Percentiles rank a stretch among this genome's conserved stretches.
These are phyloP conservation scores for Diplocarpon rosae DNA, from an alignment of 2,329 filamentous ascomycete genomes.

Conservation along the genomic window DNA sequence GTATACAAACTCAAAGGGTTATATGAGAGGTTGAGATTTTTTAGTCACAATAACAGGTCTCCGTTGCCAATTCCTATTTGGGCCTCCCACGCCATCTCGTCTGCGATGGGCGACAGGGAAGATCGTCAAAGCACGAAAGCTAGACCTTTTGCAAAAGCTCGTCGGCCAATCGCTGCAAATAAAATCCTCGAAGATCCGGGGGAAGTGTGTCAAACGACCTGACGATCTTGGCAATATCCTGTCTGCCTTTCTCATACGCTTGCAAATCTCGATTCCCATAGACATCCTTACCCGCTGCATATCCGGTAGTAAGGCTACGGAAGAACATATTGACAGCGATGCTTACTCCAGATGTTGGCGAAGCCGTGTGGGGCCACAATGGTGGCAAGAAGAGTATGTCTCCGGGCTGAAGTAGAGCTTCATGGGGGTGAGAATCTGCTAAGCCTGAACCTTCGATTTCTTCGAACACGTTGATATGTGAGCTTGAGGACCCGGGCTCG, in stretches of 20 bases:
- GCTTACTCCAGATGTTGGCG: constrained; percentile 46
- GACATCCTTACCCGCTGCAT: constrained; percentile 67
- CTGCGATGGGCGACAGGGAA: constrained; percentile 13
- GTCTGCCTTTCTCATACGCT: constrained; percentile 71
- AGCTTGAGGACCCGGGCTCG: constrained; percentile 68
- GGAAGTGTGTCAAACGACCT: constrained; percentile 56
- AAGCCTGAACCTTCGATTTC: constrained; percentile 32
- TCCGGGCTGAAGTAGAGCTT: constrained; percentile 55
- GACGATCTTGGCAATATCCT: constrained; percentile 57
- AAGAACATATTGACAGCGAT: constrained; percentile 90
- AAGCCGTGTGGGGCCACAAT: constrained; percentile 72
- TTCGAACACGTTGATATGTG: constrained; percentile 61
- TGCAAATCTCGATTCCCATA: constrained; percentile 82
- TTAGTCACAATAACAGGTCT: too few relatives aligned
- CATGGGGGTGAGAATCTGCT: constrained; percentile 48
- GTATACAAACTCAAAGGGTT: too few relatives aligned
- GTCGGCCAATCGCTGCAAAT: constrained; percentile 58
- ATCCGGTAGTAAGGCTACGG: constrained; percentile 54
- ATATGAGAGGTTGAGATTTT: too few relatives aligned
- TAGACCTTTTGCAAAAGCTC: constrained; percentile 40
- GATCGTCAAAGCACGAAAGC: not conserved
- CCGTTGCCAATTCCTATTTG: too few relatives aligned
- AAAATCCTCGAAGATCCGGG: constrained; percentile 58
- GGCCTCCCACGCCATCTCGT: not conserved
- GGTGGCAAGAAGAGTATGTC: constrained; percentile 74